Evolutionary conservation across 345 rosid species (phyloP).

Genomic region (Turritis glabra): DNA sequence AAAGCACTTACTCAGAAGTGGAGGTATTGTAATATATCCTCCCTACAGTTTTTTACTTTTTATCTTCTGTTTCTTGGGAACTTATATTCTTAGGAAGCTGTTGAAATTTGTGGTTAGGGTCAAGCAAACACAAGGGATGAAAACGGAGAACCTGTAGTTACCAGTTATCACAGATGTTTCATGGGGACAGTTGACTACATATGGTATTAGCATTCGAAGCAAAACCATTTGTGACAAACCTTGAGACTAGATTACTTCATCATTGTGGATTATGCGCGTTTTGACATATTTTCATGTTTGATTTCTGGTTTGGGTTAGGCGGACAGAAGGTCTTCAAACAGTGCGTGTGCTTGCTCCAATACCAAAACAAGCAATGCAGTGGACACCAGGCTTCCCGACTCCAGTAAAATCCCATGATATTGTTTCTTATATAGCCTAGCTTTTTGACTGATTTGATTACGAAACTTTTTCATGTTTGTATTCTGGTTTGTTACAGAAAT

Average conservation of each 20-base stretch:
- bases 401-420: slow-evolving; percentile 48
- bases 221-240: slow-evolving; percentile 1
- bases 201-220: slow-evolving; percentile 50
- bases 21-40: slow-evolving; percentile 51
- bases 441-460: background rate
- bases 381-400: slow-evolving; percentile 92
- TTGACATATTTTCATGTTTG: background rate
- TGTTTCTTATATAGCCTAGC: background rate
- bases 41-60: background rate
- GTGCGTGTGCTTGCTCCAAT: slow-evolving; percentile 88
- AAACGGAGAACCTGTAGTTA: slow-evolving; percentile 78
- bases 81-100: background rate
- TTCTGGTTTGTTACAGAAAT: slow-evolving; percentile 58
- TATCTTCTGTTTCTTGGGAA: background rate
- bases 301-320: slow-evolving; percentile 50
- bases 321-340: slow-evolving; percentile 84
- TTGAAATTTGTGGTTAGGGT: slow-evolving; percentile 50
- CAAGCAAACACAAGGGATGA: slow-evolving; percentile 66
- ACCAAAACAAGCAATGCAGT: slow-evolving; percentile 82
- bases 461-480: background rate
- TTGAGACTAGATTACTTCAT: background rate
- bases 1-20: slow-evolving; percentile 79
- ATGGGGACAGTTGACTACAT: slow-evolving; percentile 95
- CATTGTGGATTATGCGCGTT: background rate
- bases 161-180: slow-evolving; percentile 88